Conservation (phyloP, 495 filamentous ascomycete genomes). For the Mycothermus thermophilus region DNA sequence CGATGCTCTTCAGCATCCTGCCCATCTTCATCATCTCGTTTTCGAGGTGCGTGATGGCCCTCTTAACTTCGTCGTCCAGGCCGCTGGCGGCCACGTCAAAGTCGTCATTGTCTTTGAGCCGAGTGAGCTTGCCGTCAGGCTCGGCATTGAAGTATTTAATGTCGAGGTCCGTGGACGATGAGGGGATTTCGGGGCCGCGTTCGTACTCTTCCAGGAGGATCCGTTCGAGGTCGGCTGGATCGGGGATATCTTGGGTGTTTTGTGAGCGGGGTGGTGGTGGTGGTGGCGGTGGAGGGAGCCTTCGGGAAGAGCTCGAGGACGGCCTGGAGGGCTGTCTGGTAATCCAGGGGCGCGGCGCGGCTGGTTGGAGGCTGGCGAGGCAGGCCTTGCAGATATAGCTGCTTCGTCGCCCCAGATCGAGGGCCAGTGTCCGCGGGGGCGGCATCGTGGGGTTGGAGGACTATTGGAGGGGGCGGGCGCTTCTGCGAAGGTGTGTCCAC, state of each 20-base stretch:
- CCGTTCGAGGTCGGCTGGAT: conserved; percentile 2
- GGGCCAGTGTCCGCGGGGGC: conserved; percentile 13
- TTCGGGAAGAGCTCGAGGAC: conserved; percentile 7
- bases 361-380: conserved; percentile 12
- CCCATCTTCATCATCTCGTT: conserved; percentile 36
- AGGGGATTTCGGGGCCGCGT: conserved; percentile 1
- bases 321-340: conserved; percentile 12
- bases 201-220: conserved; percentile 6
- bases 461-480: no score
- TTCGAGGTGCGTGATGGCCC: conserved; percentile 37
- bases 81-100: conserved; percentile 31
- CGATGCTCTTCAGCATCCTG: conserved; percentile 22
- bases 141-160: conserved; percentile 36
- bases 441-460: conserved; percentile 11
- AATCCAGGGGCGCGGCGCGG: no score
- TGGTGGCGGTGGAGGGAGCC: conserved; percentile 1
- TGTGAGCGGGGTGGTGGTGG: not conserved
- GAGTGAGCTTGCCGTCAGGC: conserved; percentile 20
- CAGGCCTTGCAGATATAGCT: conserved; percentile 25
- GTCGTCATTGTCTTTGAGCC: conserved; percentile 20
- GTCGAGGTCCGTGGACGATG: conserved; percentile 4
- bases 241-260: not conserved
- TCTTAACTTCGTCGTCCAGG: conserved; percentile 25
- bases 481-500: no score
- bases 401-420: conserved; percentile 16